Evolutionary conservation across 305 asterid genomes (phyloP).

Genomic region (Galium porrigens): DNA sequence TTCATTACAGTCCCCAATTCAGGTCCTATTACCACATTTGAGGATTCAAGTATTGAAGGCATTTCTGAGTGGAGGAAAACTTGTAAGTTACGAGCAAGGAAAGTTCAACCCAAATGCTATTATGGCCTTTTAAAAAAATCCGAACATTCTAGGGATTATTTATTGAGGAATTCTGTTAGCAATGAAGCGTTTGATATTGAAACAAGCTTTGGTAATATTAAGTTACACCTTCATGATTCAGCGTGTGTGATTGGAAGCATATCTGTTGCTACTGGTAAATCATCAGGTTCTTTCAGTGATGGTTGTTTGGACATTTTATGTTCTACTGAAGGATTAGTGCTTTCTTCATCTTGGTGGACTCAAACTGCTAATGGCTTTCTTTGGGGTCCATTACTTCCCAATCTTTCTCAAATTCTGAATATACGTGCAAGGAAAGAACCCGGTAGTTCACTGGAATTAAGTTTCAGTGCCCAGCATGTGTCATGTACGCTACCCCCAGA

Average conservation of each 20-base stretch:
- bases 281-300: constrained; percentile 30
- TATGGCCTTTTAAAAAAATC: constrained; percentile 19
- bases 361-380: constrained; percentile 37
- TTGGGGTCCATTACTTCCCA: constrained; percentile 65
- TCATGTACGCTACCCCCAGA: constrained; percentile 73
- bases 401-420: constrained; percentile 49
- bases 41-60: constrained; percentile 26
- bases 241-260: constrained; percentile 54
- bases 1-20: constrained; percentile 23
- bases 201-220: constrained; percentile 33
- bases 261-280: constrained; percentile 42
- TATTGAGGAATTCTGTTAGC: constrained; percentile 16
- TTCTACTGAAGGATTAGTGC: constrained; percentile 52
- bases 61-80: constrained; percentile 33
- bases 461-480: constrained; percentile 53
- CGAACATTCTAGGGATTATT: constrained; percentile 20
- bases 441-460: constrained; percentile 27
- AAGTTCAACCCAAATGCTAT: constrained; percentile 16
- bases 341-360: constrained; percentile 62
- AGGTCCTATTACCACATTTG: constrained; percentile 26
- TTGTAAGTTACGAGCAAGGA: constrained; percentile 25
- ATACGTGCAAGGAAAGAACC: constrained; percentile 44
- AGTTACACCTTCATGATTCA: constrained; percentile 74
- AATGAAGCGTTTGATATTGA: constrained; percentile 25
- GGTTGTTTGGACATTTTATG: constrained; percentile 44